Evolutionary conservation across 2,329 filamentous ascomycete species (phyloP), one percentile per base, ranked within the genome.

Genomic region (Cladosporium oxysporum): DNA sequence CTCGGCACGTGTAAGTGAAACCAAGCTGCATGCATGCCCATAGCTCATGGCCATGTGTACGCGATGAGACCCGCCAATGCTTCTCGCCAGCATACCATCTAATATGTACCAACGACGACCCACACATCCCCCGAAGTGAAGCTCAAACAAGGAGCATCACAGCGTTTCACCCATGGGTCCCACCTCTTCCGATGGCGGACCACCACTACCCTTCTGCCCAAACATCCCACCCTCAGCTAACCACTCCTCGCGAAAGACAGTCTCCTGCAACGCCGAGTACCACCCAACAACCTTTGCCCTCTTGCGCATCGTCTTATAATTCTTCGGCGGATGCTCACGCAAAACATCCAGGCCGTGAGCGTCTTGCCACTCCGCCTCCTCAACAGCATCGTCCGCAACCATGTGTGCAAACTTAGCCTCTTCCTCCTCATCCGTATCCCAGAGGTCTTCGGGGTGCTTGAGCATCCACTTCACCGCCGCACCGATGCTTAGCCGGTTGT

Each of bases 101-200:
- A 3, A 23, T n/a, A 12, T 12, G n/a, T 47, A 47, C 8, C n/a
- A 47, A 44, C 1, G 6, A 44, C 18, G 8, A 4, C 18, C 12
- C 7, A 8, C 10, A 18, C 21, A 26, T 21, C 7, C 41, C 2
- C n/a, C 7, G 8, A 47, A 23, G 41, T 47, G n/a, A 21, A 47
- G 41, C 41, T 21, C n/a, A 7, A 12, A 41, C 5, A 18, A 3
- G 14, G 35, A 18, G 35, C 35, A 18, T 21, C 41, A 47, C 8
- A 47, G 6, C n/a, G 41, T 35, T 21, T 62, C 59, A 18, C 47
- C 59, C 47, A 31, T 53, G 18, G 59, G 59, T 31, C 59, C 59
- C 28, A 52, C 28, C 11, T 18, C 31, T 12, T 26, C 47, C 21
- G 35, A 8, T 10, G 3, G 8, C 57, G 3, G 12, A 16, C 37